Conservation (phyloP, 345 rosid species). For the Populus euphratica region DNA sequence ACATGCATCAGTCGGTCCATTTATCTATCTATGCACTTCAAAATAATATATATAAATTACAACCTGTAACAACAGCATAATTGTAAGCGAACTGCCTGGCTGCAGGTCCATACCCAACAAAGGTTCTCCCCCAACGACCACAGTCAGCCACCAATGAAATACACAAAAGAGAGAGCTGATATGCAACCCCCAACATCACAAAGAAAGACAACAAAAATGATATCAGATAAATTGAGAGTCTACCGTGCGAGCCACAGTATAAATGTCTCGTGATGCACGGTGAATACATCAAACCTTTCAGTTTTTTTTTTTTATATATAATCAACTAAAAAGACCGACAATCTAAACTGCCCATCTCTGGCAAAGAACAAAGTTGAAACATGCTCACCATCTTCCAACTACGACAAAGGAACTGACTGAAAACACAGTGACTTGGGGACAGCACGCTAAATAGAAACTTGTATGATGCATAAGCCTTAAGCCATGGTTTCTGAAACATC, state of each 20-base stretch:
- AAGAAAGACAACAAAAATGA: too few relatives aligned
- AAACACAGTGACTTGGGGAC: not conserved
- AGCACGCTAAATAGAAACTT: not conserved
- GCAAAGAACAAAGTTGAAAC: not conserved
- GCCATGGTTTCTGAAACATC: slow-evolving; percentile 5
- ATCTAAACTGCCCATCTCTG: not conserved
- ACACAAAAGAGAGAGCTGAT: too few relatives aligned
- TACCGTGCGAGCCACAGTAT: too few relatives aligned
- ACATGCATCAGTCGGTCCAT: not conserved
- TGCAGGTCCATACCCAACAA: too few relatives aligned
- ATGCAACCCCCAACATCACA: too few relatives aligned
- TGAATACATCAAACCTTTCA: too few relatives aligned
- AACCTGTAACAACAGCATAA: not conserved
- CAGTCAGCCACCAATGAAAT: too few relatives aligned
- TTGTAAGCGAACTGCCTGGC: too few relatives aligned
- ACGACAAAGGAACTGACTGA: not conserved
- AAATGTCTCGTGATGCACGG: too few relatives aligned
- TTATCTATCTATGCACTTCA: not conserved
- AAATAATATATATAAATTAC: not conserved
- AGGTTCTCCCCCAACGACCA: too few relatives aligned
- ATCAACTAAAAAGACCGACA: not conserved
- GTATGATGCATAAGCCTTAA: not conserved
- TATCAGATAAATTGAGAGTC: too few relatives aligned
- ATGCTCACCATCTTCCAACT: not conserved
- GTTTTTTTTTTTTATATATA: too few relatives aligned